Base-by-base conservation (phyloP, 768 basidiomycete genomes). In the Harrya chromipes region DNA sequence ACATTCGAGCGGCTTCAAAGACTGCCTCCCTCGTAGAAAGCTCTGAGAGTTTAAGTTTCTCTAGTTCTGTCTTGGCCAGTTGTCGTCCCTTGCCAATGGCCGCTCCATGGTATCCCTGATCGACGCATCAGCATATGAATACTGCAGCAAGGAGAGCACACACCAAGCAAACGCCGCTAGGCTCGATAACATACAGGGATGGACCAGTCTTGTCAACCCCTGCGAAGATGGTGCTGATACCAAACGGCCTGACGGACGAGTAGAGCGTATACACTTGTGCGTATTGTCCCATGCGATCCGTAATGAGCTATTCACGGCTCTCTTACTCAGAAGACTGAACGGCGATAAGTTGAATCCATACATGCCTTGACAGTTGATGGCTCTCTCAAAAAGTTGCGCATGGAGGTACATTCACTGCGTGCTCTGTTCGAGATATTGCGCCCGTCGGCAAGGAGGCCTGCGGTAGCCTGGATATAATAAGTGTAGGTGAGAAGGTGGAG, bases 51-150 rank as follows among this genome's bases (percentile, higher is more conserved):
- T 94, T 87, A 54, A 98, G 83, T 70, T 99, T 99, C 73, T 99
- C 97, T 42, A 99, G 71, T 69, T 98, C 97, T 8, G 95, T 98
- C 79, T 97, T 98, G 17, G 97, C 97, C 53, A 98, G 76, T 63
- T 97, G 93, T 48, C 90, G 85, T n/a, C 97, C 97, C 70, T 98
- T 99, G 46, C 97, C 97, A 24, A 94, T 85, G n/a, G 97, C 97
- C 13, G 90, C 90, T 23, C 94, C 95, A 50, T 94, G 80, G 70
- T 97, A 97, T 26, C 97, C 97, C 92, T 94, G 58, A 16, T 43
- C 14, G 26, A 24, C 39, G 35, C 43, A 39, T 48, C 35, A 7
- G 47, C 14, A 43, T 11, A 37, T 23, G 14, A 31, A 21, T 43
- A 34, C 3, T 17, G 11, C 23, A 49, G 37, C 16, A 14, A 38